Base-by-base conservation (phyloP, 2,329 filamentous ascomycete genomes). In the Aspergillus calidoustus region DNA sequence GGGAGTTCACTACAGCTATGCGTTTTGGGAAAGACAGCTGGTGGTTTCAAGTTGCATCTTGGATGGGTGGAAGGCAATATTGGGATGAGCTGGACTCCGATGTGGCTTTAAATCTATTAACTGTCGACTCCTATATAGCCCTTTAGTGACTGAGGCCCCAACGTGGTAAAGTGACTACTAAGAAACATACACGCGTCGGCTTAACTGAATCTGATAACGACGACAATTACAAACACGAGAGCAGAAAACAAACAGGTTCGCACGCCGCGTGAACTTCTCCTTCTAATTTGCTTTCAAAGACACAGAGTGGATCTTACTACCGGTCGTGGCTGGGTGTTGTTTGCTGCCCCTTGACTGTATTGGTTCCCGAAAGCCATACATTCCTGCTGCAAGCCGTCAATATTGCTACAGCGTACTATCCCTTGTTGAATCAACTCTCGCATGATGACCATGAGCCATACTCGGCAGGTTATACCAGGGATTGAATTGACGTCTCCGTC, bases 71-170 rank as follows among this genome's bases (percentile, higher is more conserved):
- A 8, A 59, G 68, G 49, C 57, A 66, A 28, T 72, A 72, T 46
- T 7, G n/a, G 0, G 53, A 56, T 9, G 66, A 74, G 47, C 31
- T 74, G n/a, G 58, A 19, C 2, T 68, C 62, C 53, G 70, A 74
- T 59, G 30, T 63, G 15, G 68, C 70, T 7, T 48, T 74, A 9
- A 69, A 72, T 28, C 22, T 51, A 4, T 55, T 72, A 48, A 74
- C 69, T 0, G 68, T 74, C 7, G 69, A 71, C 47, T 72, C 68
- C 8, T 72, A 74, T 48, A 67, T 73, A 55, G 66, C 64, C 2
- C 56, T 68, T 43, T 62, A 56, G 17, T 17, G 41, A 22, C 11
- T 28, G 48, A 25, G n/a, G n/a, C n/a, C n/a, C n/a, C n/a, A n/a
- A n/a, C n/a, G n/a, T n/a, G n/a, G n/a, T 38, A 52, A n/a, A 1